phyloP scores from a whole-genome alignment of 2,329 filamentous ascomycete genomes.

The Colletotrichum trifolii region DNA sequence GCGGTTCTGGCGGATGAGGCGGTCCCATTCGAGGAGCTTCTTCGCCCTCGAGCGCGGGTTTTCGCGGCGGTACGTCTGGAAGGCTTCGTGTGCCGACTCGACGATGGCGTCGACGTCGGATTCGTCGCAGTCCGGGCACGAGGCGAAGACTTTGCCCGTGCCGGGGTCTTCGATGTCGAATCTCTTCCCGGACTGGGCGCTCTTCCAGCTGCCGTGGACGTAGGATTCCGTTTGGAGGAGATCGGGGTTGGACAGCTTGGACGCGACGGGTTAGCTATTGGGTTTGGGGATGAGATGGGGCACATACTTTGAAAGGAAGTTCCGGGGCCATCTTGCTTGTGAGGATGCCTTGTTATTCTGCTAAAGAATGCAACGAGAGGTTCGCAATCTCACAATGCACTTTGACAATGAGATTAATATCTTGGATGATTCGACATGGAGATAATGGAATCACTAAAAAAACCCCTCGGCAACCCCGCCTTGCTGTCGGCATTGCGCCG shows the following conservation, averaged over 20 bases:
- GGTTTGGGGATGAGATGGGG: rapidly evolving
- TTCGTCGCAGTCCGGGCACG: slow-evolving; percentile 57
- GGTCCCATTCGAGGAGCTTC: slow-evolving; percentile 50
- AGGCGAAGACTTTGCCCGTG: slow-evolving; percentile 59
- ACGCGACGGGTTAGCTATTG: background rate
- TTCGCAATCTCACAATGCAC: too few species aligned
- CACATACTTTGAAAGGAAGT: slow-evolving; percentile 18
- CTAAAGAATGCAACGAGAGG: background rate
- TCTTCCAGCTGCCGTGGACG: slow-evolving; percentile 59
- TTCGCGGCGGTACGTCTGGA: slow-evolving; percentile 51
- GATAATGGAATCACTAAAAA: too few species aligned
- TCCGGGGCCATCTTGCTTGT: background rate
- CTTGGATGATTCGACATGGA: too few species aligned
- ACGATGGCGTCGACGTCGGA: slow-evolving; percentile 53
- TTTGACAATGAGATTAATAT: too few species aligned
- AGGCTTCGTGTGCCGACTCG: slow-evolving; percentile 48
- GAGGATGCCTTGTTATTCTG: background rate
- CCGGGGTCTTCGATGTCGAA: slow-evolving; percentile 67
- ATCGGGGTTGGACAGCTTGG: slow-evolving; percentile 56
- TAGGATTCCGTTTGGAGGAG: slow-evolving; percentile 62
- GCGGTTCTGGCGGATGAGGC: slow-evolving; percentile 47
- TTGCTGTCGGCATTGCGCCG: too few species aligned
- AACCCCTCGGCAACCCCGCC: too few species aligned
- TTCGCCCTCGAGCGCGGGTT: slow-evolving; percentile 50
- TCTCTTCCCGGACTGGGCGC: slow-evolving; percentile 57